phyloP scores from a whole-genome alignment of 2,329 filamentous ascomycete genomes.

The Fusarium caatingaense region DNA sequence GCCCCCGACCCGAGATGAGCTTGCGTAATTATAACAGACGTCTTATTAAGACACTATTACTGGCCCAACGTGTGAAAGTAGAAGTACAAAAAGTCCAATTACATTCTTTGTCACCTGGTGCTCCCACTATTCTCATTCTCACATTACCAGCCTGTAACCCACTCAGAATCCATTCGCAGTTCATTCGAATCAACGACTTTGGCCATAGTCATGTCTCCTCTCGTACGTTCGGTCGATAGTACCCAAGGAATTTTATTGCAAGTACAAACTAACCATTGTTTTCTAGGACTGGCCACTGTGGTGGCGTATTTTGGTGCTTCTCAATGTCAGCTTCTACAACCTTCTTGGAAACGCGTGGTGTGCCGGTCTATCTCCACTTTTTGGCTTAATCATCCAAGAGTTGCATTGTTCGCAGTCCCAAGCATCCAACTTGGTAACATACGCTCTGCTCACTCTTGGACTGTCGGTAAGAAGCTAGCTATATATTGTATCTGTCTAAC shows the following conservation, averaged over 20 bases:
- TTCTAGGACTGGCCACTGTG: conserved; percentile 17
- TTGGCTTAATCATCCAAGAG: conserved; percentile 12
- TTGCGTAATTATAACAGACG: neutral
- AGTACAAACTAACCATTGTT: neutral
- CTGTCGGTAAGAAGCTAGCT: neutral
- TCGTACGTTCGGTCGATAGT: neutral
- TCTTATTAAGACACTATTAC: neutral
- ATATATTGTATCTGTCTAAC: fast-evolving
- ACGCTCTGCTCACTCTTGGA: conserved; percentile 2
- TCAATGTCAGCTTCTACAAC: conserved; percentile 16
- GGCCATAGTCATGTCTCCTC: neutral
- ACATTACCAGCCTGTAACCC: neutral
- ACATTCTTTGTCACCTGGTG: neutral
- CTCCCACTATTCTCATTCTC: neutral
- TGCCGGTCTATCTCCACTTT: conserved; percentile 11
- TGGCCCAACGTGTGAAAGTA: neutral
- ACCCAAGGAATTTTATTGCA: fast-evolving
- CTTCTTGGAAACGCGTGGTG: conserved; percentile 10
- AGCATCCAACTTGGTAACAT: neutral
- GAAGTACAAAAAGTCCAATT: neutral
- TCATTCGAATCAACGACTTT: neutral
- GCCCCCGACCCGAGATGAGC: neutral
- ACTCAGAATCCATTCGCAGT: neutral
- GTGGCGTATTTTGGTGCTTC: conserved; percentile 4
- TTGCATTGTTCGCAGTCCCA: conserved; percentile 1